Evolutionary conservation across 1,284 basidiomycete species (phyloP).

Genomic region (Heterobasidion annosum): DNA sequence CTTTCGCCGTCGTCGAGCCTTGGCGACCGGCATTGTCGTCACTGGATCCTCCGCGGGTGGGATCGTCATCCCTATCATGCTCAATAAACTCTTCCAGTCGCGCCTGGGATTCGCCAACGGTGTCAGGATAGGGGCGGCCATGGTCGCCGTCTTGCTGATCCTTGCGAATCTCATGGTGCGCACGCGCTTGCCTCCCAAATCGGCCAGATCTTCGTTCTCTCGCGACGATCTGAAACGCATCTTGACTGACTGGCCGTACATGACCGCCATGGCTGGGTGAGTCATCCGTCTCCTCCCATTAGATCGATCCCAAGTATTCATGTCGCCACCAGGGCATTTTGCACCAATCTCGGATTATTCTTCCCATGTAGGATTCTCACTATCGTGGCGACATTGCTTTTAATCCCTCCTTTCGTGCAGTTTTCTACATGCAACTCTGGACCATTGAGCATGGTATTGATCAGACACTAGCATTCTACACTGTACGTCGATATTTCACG

Average conservation of each 20-base stretch:
- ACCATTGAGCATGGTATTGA: slow-evolving; percentile 32
- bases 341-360: slow-evolving; percentile 35
- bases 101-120: slow-evolving; percentile 29
- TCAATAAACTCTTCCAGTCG: slow-evolving; percentile 29
- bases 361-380: slow-evolving; percentile 33
- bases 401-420: slow-evolving; percentile 14
- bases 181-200: slow-evolving; percentile 23
- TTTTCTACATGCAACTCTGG: slow-evolving; percentile 49
- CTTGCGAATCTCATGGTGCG: slow-evolving; percentile 31
- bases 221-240: slow-evolving; percentile 16
- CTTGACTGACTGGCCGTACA: slow-evolving; percentile 32
- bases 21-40: slow-evolving; percentile 42
- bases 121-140: slow-evolving; percentile 29
- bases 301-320: background rate
- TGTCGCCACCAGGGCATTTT: slow-evolving; percentile 24
- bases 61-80: slow-evolving; percentile 29
- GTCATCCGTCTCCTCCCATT: slow-evolving; percentile 7
- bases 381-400: background rate
- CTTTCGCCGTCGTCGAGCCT: slow-evolving; percentile 33
- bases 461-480: slow-evolving; percentile 35
- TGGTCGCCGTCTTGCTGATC: slow-evolving; percentile 27
- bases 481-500: slow-evolving; percentile 21
- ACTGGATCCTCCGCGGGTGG: slow-evolving; percentile 32
- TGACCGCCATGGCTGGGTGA: slow-evolving; percentile 33
- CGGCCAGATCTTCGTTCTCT: slow-evolving; percentile 6